Evolutionary conservation across 208 protist genomes (phyloP), one percentile per base, ranked within the genome.

Genomic region (Porcisia deanei): DNA sequence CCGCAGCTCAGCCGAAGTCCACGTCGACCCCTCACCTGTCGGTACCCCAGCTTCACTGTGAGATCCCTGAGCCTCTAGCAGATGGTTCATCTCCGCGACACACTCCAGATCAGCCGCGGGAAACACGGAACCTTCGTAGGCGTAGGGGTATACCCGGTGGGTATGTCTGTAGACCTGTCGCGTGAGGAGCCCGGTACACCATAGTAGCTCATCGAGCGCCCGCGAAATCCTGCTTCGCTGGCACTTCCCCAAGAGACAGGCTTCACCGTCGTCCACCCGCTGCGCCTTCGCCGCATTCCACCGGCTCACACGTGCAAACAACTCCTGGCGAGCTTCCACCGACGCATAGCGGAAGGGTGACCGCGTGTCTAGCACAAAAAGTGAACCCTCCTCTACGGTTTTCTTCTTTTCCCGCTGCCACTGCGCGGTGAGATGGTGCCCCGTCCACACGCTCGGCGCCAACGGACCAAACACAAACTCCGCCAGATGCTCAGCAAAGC

Each of bases 361-460:
- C 20, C 65, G 83, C 2, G 61, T 20, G 66, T 91, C 74, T 1
- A 94, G 68, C 25, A 75, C 74, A 54, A 92, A 85, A 7, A 87
- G n/a, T 16, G 77, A 63, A 22, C 71, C 70, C 45, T 79, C 37
- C 1, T 79, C 67, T 30, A 54, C 63, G 1, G 81, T 58, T 4
- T 75, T 45, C 4, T 79, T 72, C 69, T 88, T 90, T 45, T 87
- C 75, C 16, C 74, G 65, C 41, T 97, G 82, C 89, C 89, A 94
- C 81, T 97, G 90, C n/a, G 89, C 90, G 34, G 61, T 80, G 47
- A 88, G 80, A 71, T 97, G 89, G 41, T 92, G 81, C 64, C 91
- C 88, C 5, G 67, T 79, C 88, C 90, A 97, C 49, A 91, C 80
- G 12, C 60, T 70, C 1, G 71, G 75, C 47, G 82, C 76, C 49